phyloP scores from a whole-genome alignment of 257 asterid species.

The Schizonepeta tenuifolia region DNA sequence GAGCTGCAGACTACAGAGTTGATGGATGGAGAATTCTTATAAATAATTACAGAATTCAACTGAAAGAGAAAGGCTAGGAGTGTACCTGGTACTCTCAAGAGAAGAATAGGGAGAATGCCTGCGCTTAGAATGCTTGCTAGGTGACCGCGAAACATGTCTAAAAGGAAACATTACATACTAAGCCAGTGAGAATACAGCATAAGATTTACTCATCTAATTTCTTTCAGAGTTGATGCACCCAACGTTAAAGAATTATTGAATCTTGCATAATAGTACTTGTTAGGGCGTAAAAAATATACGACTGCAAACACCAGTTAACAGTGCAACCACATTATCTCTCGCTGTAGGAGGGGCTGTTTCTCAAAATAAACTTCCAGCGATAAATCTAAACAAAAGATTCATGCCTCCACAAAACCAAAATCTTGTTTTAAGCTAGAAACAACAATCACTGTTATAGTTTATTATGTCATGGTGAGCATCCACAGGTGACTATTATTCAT shows the following conservation, averaged over 20 bases:
- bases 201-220: constrained; percentile 40
- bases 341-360: constrained; percentile 25
- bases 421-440: background rate
- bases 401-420: constrained; percentile 6
- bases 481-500: background rate
- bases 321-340: constrained; percentile 20
- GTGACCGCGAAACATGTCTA: constrained; percentile 97
- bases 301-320: constrained; percentile 21
- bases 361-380: background rate
- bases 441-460: constrained; percentile 6
- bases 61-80: constrained; percentile 31
- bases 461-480: background rate
- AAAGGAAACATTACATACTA: constrained; percentile 82
- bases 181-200: constrained; percentile 54
- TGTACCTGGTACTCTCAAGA: constrained; percentile 87
- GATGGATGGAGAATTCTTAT: constrained; percentile 34
- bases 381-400: constrained; percentile 19
- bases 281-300: background rate
- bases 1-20: constrained; percentile 38
- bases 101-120: constrained; percentile 95
- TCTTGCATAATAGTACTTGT: constrained; percentile 12
- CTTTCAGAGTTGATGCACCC: constrained; percentile 44
- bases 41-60: constrained; percentile 35
- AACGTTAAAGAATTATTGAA: constrained; percentile 30
- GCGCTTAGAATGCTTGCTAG: constrained; percentile 99